Conservation (phyloP, 2,329 filamentous ascomycete genomes). For the Graphilbum fragrans region DNA sequence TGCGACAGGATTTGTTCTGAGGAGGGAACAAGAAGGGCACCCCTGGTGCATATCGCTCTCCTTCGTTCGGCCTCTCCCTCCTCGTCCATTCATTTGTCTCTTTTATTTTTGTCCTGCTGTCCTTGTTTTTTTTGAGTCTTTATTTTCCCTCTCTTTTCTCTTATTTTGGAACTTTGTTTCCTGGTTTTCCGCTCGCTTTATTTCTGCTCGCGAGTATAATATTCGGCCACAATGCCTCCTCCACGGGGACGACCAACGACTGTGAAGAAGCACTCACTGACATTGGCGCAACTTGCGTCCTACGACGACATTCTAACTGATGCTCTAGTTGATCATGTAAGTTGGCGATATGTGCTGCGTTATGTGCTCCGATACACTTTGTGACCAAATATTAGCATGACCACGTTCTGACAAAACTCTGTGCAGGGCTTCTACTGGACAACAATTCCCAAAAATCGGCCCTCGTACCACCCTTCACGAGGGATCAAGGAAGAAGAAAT, state of each 20-base stretch:
- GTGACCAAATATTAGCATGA: not conserved
- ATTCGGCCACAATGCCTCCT: slow-evolving; percentile 7
- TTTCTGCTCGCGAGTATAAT: not conserved
- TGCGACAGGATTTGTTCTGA: too few species aligned
- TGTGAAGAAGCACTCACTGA: slow-evolving; percentile 59
- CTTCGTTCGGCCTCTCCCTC: not conserved
- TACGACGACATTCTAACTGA: slow-evolving; percentile 97
- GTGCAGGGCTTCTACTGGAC: slow-evolving; percentile 89
- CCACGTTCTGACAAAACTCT: too few species aligned
- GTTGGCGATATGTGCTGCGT: slow-evolving; percentile 20
- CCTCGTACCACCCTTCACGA: slow-evolving; percentile 73
- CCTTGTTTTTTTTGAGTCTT: not conserved
- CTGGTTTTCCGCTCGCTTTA: not conserved
- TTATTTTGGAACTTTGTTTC: not conserved
- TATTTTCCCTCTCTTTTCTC: not conserved
- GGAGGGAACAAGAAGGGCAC: too few species aligned
- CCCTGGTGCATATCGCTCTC: too few species aligned
- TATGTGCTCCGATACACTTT: not conserved
- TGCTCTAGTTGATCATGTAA: slow-evolving; percentile 86
- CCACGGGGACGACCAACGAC: slow-evolving; percentile 7
- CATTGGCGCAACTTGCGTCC: slow-evolving; percentile 72
- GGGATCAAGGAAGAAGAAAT: slow-evolving; percentile 59
- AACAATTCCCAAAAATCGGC: slow-evolving; percentile 84
- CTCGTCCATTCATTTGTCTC: not conserved
- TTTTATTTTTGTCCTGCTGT: not conserved